A percentile compares a stretch with the other conserved stretches of the same genome.
These are phyloP conservation scores for Starmera pachycereana DNA, from an alignment of 805 yeast genomes.

Conservation along the genomic window DNA sequence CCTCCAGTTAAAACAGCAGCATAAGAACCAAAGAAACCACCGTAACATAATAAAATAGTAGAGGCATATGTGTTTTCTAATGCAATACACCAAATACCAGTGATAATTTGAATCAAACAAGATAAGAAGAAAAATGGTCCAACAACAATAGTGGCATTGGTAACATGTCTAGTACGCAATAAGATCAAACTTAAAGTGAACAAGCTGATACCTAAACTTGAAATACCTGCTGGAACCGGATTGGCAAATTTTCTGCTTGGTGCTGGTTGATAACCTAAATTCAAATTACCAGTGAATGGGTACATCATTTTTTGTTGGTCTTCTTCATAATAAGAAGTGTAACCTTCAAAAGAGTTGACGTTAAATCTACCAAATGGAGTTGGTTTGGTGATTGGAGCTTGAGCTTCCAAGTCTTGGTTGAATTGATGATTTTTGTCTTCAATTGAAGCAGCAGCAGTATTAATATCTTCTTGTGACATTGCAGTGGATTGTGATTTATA, in stretches of 20 bases:
- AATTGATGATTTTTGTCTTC: background rate
- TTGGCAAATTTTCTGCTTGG: conserved; percentile 21
- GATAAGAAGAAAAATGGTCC: conserved; percentile 39
- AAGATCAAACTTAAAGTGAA: conserved; percentile 37
- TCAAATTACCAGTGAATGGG: conserved; percentile 45
- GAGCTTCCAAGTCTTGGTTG: background rate
- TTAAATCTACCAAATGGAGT: conserved; percentile 3
- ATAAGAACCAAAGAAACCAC: conserved; percentile 45
- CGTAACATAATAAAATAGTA: conserved; percentile 41
- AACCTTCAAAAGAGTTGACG: conserved; percentile 1
- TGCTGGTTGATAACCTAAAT: conserved; percentile 27
- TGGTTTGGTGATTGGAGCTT: background rate
- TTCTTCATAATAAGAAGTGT: background rate
- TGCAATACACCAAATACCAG: conserved; percentile 41
- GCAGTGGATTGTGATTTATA: background rate
- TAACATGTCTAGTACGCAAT: conserved; percentile 36
- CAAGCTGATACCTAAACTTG: conserved; percentile 36
- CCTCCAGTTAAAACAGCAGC: conserved; percentile 34
- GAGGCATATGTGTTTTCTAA: conserved; percentile 48
- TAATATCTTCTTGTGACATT: conserved; percentile 1
- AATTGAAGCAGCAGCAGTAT: conserved; percentile 1
- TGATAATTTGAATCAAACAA: conserved; percentile 38
- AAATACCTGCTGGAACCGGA: conserved; percentile 46
- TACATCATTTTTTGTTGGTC: conserved; percentile 1
- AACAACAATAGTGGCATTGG: conserved; percentile 30